Evolutionary conservation across 2,329 filamentous ascomycete species (phyloP), one percentile per base, ranked within the genome.

Genomic region (Coleophoma eucalyptorum): DNA sequence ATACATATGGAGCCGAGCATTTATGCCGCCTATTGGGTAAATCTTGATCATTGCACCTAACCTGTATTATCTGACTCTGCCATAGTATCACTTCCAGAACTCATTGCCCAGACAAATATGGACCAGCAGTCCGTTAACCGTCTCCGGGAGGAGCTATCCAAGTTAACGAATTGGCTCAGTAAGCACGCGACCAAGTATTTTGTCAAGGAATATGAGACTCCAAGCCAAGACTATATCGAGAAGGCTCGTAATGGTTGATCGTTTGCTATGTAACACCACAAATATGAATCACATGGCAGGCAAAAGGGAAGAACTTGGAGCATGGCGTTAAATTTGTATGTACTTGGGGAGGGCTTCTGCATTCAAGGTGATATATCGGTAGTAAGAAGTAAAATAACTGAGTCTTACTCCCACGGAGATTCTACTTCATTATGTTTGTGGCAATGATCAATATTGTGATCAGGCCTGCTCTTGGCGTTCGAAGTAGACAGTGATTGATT

Each of bases 61-160:
- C 26, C 26, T 5, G 26, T 26, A 8, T 6, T 26, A 8, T 26
- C 55, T 60, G 49, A 61, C 42, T 26, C 16, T 43, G 3, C 43
- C 41, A 10, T 60, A 96, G 93, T 95, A 3, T 87, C 88, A 1
- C 84, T 97, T 60, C 93, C 94, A 0, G 94, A 99, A 66, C 83
- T 97, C 38, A 85, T 97, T 55, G 92, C 92, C 4, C 94, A 99
- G 68, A 99, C 94, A 48, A 97, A 97, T 71, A 96, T 99, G 91
- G 94, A 97, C 64, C 79, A 87, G 48, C 91, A 96, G 67, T 92
- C 91, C 2, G 90, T 96, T 40, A 88, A 86, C 55, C 87, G 91
- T 43, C 81, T 97, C 21, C 86, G 91, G 12, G 90, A 97, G 62
- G 94, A 99, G 67, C 79, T 99, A 15, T 80, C 83, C 59, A 93